phyloP scores from a whole-genome alignment of 495 filamentous ascomycete genomes.

The Penicillium paradoxum region DNA sequence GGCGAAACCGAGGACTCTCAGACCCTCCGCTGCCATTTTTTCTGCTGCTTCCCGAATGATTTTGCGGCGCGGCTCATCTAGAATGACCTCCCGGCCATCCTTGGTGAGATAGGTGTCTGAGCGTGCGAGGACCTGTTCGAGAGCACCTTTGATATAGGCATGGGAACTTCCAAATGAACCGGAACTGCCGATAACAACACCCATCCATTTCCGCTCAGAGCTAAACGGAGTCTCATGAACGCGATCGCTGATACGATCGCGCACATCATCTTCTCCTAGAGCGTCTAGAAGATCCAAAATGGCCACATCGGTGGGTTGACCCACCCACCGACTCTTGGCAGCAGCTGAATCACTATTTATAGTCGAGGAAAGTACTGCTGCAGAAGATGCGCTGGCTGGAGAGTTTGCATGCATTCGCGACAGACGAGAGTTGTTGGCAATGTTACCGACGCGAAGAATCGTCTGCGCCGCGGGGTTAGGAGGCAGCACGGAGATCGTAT shows the following conservation, averaged over 20 bases:
- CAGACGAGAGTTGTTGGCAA: conserved; percentile 90
- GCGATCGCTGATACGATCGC: conserved; percentile 74
- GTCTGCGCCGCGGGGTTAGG: conserved; percentile 68
- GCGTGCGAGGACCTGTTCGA: conserved; percentile 78
- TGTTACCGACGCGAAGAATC: conserved; percentile 84
- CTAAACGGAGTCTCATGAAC: conserved; percentile 88
- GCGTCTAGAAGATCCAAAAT: conserved; percentile 86
- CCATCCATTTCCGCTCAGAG: conserved; percentile 99
- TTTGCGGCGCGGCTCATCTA: conserved; percentile 72
- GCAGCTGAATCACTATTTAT: conserved; percentile 55
- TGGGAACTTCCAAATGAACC: conserved; percentile 47
- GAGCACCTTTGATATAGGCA: conserved; percentile 91
- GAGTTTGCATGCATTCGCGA: conserved; percentile 56
- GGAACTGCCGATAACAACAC: conserved; percentile 69
- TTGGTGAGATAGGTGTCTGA: conserved; percentile 88
- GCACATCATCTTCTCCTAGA: conserved; percentile 84
- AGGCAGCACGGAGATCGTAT: conserved; percentile 53
- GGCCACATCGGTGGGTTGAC: conserved; percentile 95
- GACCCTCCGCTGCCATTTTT: conserved; percentile 84
- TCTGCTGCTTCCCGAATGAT: conserved; percentile 78
- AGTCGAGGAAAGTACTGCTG: conserved; percentile 73
- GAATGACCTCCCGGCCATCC: conserved; percentile 78
- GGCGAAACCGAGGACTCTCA: conserved; percentile 87
- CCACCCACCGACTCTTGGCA: conserved; percentile 83
- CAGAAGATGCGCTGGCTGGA: conserved; percentile 62